Base-by-base conservation (phyloP, 495 filamentous ascomycete genomes). In the Clavariopsis aquatica region DNA sequence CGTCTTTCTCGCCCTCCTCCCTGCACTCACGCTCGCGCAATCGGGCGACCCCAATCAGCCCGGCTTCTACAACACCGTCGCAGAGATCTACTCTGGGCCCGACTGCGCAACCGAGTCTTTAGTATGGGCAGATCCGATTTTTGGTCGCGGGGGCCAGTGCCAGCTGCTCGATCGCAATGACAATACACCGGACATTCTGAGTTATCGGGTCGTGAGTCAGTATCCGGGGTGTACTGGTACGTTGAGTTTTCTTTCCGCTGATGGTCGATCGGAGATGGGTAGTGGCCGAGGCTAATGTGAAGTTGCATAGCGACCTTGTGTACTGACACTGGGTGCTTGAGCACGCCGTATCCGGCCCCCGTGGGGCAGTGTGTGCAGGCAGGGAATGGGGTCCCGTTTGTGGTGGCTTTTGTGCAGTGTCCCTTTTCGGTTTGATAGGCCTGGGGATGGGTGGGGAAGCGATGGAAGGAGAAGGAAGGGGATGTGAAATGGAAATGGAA, bases 321-420 rank as follows among this genome's bases (percentile, higher is more conserved):
- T 19, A 54, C 52, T 4, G 52, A 54, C 34, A 36, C 24, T 15
- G 52, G 26, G 1, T 54, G 52, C 27, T 20, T 20, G 52, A 54
- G 52, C 23, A 34, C n/a, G 24, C 22, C 24, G 24, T 28, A 29
- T 54, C 22, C 28, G 26, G 52, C 52, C 26, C 52, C 52, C 7
- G 24, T 54, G 9, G 28, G 28, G n/a, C 26, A 5, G 52, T 54
- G 52, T n/a, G 28, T 54, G 24, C 28, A 28, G 24, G 24, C 52
- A 12, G 38, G 38, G 38, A 43, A 43, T 43, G 52, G n/a, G 22
- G 52, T 27, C 26, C 52, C 52, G 52, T 31, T 54, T 20, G 52
- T 54, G 52, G 34, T 54, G 52, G 52, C 52, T 29, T 54, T 54
- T 54, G 52, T 54, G 24, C 26, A 54, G 26, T 54, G 52, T 34